These are phyloP conservation scores for Amauroascus verrucosus DNA, from an alignment of 2,329 filamentous ascomycete genomes.

Conservation along the genomic window DNA sequence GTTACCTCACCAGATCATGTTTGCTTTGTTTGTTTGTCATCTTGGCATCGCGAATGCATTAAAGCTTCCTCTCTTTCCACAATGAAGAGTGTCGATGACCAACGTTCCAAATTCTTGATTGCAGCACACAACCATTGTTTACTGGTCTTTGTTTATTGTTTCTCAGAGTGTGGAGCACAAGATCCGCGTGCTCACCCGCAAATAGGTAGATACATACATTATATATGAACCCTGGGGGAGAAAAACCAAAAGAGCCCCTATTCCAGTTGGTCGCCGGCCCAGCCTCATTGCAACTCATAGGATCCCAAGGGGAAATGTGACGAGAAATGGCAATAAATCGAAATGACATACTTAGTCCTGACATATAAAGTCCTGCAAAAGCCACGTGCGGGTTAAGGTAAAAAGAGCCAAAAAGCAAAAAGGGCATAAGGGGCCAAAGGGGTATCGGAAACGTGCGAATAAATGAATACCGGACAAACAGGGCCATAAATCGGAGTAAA, in stretches of 20 bases:
- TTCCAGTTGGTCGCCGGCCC: not conserved
- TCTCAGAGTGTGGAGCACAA: not conserved
- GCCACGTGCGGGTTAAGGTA: too few relatives aligned
- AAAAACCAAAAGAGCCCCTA: not conserved
- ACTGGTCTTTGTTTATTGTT: not conserved
- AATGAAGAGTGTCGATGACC: too few relatives aligned
- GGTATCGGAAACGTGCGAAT: not conserved
- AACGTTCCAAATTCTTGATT: too few relatives aligned
- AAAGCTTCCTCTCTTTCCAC: too few relatives aligned
- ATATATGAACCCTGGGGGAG: not conserved
- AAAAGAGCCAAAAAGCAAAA: not conserved
- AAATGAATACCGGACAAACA: not conserved
- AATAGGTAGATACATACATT: not conserved
- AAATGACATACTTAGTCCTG: not conserved
- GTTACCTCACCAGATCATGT: too few relatives aligned
- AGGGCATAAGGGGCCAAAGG: not conserved
- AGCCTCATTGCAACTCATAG: not conserved
- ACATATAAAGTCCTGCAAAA: not conserved
- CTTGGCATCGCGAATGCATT: too few relatives aligned
- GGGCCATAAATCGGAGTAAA: not conserved
- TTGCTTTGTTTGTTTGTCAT: too few relatives aligned
- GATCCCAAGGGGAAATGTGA: not conserved
- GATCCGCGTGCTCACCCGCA: too few relatives aligned
- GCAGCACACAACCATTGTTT: not conserved
- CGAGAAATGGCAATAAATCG: not conserved